Evolutionary conservation across 441 rosid genomes (phyloP), one percentile per base, ranked within the genome.

Genomic region (Euphorbia celastroides): DNA sequence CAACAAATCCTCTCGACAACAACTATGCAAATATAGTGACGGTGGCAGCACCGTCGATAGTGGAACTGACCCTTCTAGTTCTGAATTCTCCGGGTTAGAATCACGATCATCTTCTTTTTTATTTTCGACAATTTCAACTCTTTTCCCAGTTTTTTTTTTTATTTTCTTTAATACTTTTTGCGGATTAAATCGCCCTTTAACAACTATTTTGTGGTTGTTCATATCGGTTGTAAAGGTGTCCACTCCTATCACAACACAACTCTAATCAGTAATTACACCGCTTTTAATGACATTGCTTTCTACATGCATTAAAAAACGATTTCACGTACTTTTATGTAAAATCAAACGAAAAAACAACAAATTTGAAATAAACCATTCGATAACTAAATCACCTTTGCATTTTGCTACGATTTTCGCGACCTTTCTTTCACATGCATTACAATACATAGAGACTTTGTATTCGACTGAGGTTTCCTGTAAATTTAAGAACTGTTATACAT

Each of bases 351-450:
- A 34, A 8, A 30, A 1, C 26, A 13, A 60, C 8, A 25, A 16
- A 17, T 14, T 14, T 46, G 16, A 48, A 26, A 13, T 17, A 17
- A 8, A 7, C 12, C 9, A 2, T 55, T 55, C n/a, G n/a, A n/a
- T n/a, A n/a, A n/a, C n/a, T n/a, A n/a, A 44, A 34, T 64, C 16
- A 77, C 93, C 93, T 83, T 90, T 76, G 54, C 70, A 76, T 67
- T 88, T 87, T 20, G 88, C 76, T 52, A 90, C 82, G 67, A 72
- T 71, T 76, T 70, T 69, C 2, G 90, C 92, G 13, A 87, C 81
- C 9, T 65, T 72, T 72, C 87, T 81, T 71, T 93, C 97, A 61
- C 94, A 88, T 60, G 88, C 94, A 63, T 90, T 83, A 65, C 98
- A 90, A 30, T 90, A 75, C 94, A 93, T 90, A 8, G 85, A 77